Evolutionary conservation across 148 eudicot species (phyloP).

Genomic region (Diospyros lotus): DNA sequence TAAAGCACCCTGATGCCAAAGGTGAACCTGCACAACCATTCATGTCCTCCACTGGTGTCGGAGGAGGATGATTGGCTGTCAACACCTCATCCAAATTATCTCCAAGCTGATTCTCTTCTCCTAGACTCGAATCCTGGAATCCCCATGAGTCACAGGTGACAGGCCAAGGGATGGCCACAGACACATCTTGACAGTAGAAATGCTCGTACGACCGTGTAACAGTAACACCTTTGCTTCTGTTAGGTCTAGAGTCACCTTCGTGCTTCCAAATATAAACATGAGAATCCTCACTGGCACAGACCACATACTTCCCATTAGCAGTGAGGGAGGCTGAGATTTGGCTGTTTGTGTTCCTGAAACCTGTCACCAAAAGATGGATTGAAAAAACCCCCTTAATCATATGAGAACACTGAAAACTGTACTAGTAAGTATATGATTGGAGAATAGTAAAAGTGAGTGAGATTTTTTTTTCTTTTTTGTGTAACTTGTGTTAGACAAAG

Average conservation of each 20-base stretch:
- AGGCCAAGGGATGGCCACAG: slow-evolving; percentile 85
- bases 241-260: slow-evolving; percentile 69
- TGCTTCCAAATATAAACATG: slow-evolving; percentile 83
- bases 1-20: slow-evolving; percentile 38
- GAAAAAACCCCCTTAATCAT: slow-evolving; percentile 1
- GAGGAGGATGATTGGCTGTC: slow-evolving; percentile 59
- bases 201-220: slow-evolving; percentile 71
- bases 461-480: too few relatives aligned
- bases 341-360: slow-evolving; percentile 83
- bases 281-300: slow-evolving; percentile 91
- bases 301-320: slow-evolving; percentile 70
- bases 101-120: slow-evolving; percentile 29
- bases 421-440: not conserved
- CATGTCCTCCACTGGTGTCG: slow-evolving; percentile 58
- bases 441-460: too few relatives aligned
- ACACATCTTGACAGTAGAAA: slow-evolving; percentile 80
- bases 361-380: slow-evolving; percentile 25
- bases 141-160: slow-evolving; percentile 45
- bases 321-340: slow-evolving; percentile 83
- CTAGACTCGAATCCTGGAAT: slow-evolving; percentile 29
- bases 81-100: slow-evolving; percentile 42
- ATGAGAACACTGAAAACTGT: not conserved
- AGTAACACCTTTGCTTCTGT: slow-evolving; percentile 62
- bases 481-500: not conserved
- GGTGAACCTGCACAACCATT: slow-evolving; percentile 45